Base-by-base conservation (phyloP, 2,329 filamentous ascomycete species). In the Cordyceps militaris region DNA sequence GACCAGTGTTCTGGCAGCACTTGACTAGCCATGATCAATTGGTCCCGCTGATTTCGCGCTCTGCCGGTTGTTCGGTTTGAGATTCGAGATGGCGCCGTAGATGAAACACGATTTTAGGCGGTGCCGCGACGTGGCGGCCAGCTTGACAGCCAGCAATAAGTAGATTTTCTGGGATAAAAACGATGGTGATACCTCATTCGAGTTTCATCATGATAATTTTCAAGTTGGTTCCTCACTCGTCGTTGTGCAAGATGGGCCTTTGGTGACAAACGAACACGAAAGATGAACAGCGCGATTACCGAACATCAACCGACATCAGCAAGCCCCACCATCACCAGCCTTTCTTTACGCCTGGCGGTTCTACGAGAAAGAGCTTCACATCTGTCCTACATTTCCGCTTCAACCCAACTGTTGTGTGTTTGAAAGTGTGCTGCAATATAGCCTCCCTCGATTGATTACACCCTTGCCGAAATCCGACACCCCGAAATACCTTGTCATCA, bases 1-100 rank as follows among this genome's bases (percentile, higher is more conserved):
- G 71, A 70, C 72, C 72, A 74, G 62, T 73, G 68, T 61, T 73
- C 71, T 14, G 71, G 71, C 48, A 73, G 64, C 53, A 65, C 63
- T 56, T 67, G 61, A 51, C 36, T 44, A 19, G 47, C 55, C 55
- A 57, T 57, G 36, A 40, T 51, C 28, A 42, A 21, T 42, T 56
- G 53, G 32, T 47, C 43, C 34, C 32, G 53, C 53, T 30, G 34
- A 24, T 40, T 48, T 36, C 16, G 21, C n/a, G 43, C n/a, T n/a
- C 21, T 30, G 24, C 30, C 16, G 43, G 43, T 47, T 10, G 10
- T n/a, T 46, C 21, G 24, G 28, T 40, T 24, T 36, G 21, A 36
- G 19, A 26, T 21, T 26, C 42, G 42, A 32, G 49, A 24, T 43
- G 36, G 28, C 30, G 51, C 7, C n/a, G 30, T 28, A 36, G 51